A percentile compares a stretch with the other conserved stretches of the same genome.
These are phyloP conservation scores for Termitomyces sp. DNA, from an alignment of 768 basidiomycete species.

Conservation along the genomic window DNA sequence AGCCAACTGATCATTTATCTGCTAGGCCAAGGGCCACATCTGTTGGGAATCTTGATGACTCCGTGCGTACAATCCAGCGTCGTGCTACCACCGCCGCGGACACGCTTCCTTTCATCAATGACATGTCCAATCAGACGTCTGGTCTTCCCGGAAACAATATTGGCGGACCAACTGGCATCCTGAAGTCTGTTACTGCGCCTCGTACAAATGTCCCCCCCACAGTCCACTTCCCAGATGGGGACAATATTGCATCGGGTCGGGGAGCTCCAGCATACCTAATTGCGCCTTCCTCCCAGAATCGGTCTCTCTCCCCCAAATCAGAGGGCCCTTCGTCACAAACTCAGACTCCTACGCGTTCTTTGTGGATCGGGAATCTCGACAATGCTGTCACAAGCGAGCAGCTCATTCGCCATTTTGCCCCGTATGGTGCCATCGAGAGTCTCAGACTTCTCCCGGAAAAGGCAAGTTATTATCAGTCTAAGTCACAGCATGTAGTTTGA, in stretches of 20 bases:
- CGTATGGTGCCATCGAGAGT: conserved; percentile 96
- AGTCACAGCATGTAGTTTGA: neutral
- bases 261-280: conserved; percentile 60
- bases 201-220: conserved; percentile 44
- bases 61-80: conserved; percentile 63
- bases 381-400: conserved; percentile 92
- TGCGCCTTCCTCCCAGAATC: conserved; percentile 63
- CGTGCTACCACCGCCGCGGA: conserved; percentile 53
- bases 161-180: conserved; percentile 42
- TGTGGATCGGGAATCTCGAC: conserved; percentile 99
- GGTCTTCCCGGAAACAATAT: conserved; percentile 33
- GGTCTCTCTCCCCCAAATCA: conserved; percentile 80
- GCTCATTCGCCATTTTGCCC: conserved; percentile 91
- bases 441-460: conserved; percentile 94
- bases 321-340: conserved; percentile 68
- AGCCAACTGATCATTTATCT: conserved; percentile 64
- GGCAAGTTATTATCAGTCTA: conserved; percentile 37
- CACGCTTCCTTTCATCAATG: conserved; percentile 53
- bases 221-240: conserved; percentile 69
- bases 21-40: conserved; percentile 80
- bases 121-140: conserved; percentile 40
- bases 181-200: conserved; percentile 44
- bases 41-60: conserved; percentile 83
- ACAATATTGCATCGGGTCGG: conserved; percentile 39
- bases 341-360: conserved; percentile 90